A percentile compares a stretch with the other conserved stretches of the same genome.
These are phyloP conservation scores for Calophaca sinica DNA, from an alignment of 306 rosid species.

Conservation along the genomic window DNA sequence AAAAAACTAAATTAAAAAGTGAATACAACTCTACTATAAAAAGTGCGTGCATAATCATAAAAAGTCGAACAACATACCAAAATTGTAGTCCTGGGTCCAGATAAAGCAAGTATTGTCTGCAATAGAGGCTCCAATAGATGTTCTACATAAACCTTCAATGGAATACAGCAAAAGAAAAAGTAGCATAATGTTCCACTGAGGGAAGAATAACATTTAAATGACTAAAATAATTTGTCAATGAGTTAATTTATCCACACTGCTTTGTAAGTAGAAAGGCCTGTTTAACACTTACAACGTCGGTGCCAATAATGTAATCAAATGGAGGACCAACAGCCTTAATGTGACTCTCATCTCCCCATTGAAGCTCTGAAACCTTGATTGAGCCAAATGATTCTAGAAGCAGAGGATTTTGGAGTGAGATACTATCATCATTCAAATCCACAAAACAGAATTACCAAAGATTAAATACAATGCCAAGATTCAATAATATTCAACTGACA, in stretches of 20 bases:
- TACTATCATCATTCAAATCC: slow-evolving; percentile 27
- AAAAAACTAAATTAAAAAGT: background rate
- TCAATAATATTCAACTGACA: background rate
- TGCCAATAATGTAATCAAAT: slow-evolving; percentile 89
- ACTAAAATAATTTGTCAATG: no score
- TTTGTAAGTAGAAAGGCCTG: slow-evolving; percentile 35
- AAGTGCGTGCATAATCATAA: slow-evolving; percentile 9
- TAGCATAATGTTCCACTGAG: background rate
- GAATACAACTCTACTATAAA: slow-evolving; percentile 22
- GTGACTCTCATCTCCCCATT: slow-evolving; percentile 88
- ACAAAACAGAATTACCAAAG: slow-evolving; percentile 17
- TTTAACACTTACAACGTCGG: slow-evolving; percentile 78
- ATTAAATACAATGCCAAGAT: background rate
- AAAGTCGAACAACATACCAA: slow-evolving; percentile 56
- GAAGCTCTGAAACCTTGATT: slow-evolving; percentile 77
- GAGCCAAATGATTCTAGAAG: slow-evolving; percentile 84
- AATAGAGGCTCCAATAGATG: slow-evolving; percentile 86
- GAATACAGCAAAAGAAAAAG: slow-evolving; percentile 27
- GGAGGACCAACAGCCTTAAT: slow-evolving; percentile 84
- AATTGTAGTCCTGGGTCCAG: slow-evolving; percentile 86
- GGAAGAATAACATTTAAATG: background rate
- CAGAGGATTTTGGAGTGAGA: slow-evolving; percentile 46
- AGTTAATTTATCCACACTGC: slow-evolving; percentile 15
- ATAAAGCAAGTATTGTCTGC: slow-evolving; percentile 78
- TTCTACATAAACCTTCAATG: slow-evolving; percentile 78